Base-by-base conservation (phyloP, 1,284 basidiomycete species). In the Melampsora abietis-canadensis region DNA sequence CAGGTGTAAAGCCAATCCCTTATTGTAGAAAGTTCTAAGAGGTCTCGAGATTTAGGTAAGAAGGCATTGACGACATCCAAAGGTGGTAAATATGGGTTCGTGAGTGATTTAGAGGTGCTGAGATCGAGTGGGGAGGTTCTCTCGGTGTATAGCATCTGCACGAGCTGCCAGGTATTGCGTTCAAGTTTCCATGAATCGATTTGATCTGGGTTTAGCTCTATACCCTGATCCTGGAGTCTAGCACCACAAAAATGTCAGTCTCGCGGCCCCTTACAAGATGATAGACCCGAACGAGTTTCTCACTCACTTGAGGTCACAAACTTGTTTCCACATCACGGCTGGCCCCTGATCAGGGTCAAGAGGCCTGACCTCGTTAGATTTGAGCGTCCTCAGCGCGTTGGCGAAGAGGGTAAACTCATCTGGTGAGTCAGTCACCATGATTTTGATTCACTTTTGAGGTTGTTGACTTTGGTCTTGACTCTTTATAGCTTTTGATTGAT, bases 1-100 rank as follows among this genome's bases (percentile, higher is more conserved):
- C 85, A 88, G 59, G 90, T 88, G 77, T 91, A 89, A 7, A 92
- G 84, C 91, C 91, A 92, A 80, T 92, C 90, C 19, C 89, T 86
- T 4, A 92, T 87, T 57, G 78, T 78, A 54, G 90, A 85, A 61
- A 92, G 89, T 76, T 92, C 86, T 15, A 86, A 77, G 70, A 93
- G 83, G 30, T 87, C 82, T 17, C 86, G 85, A 0, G 87, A 88
- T 15, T 85, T 82, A 59, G 84, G 80, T 84, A 92, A 86, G 65
- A 90, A 86, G 2, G 87, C 85, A 79, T 90, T 87, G 0, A 88
- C 89, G 54, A 93, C 85, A 0, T 87, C 87, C 17, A 87, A 85
- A 0, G 89, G 88, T 0, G 92, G 90, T 8, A 14, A 40, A 15
- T 27, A 67, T 17, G 63, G 62, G 31, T 63, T 21, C 4, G 30